Evolutionary conservation across 108 stramenopile species (phyloP).

Genomic region (Seminavis robusta): DNA sequence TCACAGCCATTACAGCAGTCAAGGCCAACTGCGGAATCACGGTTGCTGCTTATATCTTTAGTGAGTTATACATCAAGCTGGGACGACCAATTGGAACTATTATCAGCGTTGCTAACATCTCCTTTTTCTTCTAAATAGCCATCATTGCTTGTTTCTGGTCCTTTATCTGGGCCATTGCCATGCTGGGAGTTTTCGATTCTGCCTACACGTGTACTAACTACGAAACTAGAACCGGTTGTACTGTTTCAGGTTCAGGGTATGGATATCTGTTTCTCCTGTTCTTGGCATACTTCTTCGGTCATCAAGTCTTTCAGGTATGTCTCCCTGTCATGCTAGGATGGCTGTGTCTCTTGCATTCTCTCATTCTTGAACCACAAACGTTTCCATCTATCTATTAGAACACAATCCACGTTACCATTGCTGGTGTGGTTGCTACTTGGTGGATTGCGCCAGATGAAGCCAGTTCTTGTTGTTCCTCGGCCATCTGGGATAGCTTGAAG

Average conservation of each 20-base stretch:
- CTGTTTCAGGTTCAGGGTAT: constrained; percentile 36
- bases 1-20: constrained; percentile 76
- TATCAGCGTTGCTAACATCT: too few species aligned
- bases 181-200: constrained; percentile 41
- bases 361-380: too few species aligned
- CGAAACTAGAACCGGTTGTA: background rate
- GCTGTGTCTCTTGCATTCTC: background rate
- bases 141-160: constrained; percentile 60
- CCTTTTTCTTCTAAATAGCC: too few species aligned
- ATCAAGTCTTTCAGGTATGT: constrained; percentile 62
- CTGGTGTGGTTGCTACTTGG: constrained; percentile 87
- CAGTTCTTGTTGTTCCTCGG: constrained; percentile 56
- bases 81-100: too few species aligned
- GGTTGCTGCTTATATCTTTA: constrained; percentile 62
- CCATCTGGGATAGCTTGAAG: constrained; percentile 51
- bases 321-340: background rate
- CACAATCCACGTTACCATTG: constrained; percentile 76
- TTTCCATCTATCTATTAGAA: constrained; percentile 34
- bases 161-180: constrained; percentile 61
- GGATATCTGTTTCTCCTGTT: constrained; percentile 60
- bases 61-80: too few species aligned
- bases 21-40: constrained; percentile 60
- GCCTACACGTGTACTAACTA: constrained; percentile 23
- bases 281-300: constrained; percentile 58
- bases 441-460: constrained; percentile 81